phyloP scores from a whole-genome alignment of 2,329 filamentous ascomycete genomes.

The Sphaerulina vaccinii region DNA sequence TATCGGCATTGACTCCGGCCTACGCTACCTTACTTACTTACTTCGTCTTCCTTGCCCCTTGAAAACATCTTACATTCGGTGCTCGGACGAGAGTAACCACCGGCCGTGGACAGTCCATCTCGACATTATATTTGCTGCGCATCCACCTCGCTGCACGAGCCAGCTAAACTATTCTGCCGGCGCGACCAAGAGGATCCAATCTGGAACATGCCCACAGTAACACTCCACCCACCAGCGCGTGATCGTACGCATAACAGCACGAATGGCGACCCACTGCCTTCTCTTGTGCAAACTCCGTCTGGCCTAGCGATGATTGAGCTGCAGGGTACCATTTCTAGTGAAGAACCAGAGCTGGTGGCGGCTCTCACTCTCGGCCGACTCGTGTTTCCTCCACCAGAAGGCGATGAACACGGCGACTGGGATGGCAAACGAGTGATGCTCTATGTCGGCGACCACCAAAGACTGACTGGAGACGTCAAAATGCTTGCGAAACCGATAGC shows the following conservation, averaged over 20 bases:
- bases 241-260: neutral
- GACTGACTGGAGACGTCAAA: slow-evolving; percentile 85
- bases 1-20: too few relatives aligned
- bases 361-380: slow-evolving; percentile 66
- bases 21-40: too few relatives aligned
- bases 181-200: too few relatives aligned
- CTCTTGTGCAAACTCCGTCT: slow-evolving; percentile 82
- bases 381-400: slow-evolving; percentile 65
- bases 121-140: too few relatives aligned
- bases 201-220: slow-evolving; percentile 3
- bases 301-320: slow-evolving; percentile 89
- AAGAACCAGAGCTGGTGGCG: slow-evolving; percentile 26
- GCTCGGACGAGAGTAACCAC: too few relatives aligned
- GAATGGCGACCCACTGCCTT: slow-evolving; percentile 63
- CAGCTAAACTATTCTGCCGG: too few relatives aligned
- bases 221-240: neutral
- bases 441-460: slow-evolving; percentile 84
- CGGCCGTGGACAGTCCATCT: too few relatives aligned
- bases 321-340: slow-evolving; percentile 87
- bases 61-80: too few relatives aligned
- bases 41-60: too few relatives aligned
- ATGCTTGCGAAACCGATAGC: slow-evolving; percentile 77
- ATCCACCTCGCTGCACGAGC: too few relatives aligned
- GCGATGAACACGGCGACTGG: slow-evolving; percentile 69
- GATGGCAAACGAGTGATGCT: slow-evolving; percentile 81